Conservation (phyloP, 345 rosid species). For the Diplotaxis tenuifolia region DNA sequence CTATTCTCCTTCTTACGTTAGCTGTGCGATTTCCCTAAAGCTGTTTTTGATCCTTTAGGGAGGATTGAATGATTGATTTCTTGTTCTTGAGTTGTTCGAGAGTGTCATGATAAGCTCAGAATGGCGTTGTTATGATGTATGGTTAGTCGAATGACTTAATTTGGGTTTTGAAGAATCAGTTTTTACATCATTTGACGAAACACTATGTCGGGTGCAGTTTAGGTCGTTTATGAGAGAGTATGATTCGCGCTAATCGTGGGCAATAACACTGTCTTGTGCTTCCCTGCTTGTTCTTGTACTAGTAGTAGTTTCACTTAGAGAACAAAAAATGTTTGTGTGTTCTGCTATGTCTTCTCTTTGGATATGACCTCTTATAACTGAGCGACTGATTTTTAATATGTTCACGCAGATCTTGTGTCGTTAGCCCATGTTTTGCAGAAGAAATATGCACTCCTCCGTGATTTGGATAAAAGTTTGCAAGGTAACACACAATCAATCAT, state of each 20-base stretch:
- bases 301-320: background rate
- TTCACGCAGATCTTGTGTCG: slow-evolving; percentile 61
- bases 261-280: background rate
- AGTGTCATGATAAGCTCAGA: background rate
- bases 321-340: background rate
- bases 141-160: background rate
- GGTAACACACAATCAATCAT: slow-evolving; percentile 42
- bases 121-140: background rate
- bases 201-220: background rate
- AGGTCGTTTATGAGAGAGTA: background rate
- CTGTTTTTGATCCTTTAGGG: background rate
- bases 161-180: background rate
- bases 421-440: slow-evolving; percentile 79
- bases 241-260: background rate
- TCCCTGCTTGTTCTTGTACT: background rate
- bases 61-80: background rate
- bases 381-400: slow-evolving; percentile 3
- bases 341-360: background rate
- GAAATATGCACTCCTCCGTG: slow-evolving; percentile 78
- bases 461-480: slow-evolving; percentile 88
- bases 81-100: background rate
- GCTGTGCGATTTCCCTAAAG: background rate
- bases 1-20: background rate
- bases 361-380: background rate
- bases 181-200: background rate